These are phyloP conservation scores for Micromonas commoda DNA, from an alignment of 139 green algal species.

Conservation along the genomic window DNA sequence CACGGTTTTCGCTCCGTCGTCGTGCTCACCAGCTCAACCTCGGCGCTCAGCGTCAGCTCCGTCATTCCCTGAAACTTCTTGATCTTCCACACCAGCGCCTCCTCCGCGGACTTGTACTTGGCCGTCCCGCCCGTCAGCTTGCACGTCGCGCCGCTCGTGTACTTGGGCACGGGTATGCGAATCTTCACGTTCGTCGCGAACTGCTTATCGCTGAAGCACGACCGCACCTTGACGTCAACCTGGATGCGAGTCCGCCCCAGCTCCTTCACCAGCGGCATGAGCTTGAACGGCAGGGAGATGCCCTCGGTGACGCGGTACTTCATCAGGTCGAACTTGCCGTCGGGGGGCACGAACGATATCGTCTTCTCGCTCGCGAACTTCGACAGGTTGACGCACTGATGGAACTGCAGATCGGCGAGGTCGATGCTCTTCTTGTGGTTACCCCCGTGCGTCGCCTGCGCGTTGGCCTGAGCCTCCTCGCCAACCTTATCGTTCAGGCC, in stretches of 20 bases:
- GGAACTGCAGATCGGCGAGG: slow-evolving; percentile 83
- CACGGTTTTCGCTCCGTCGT: slow-evolving; percentile 76
- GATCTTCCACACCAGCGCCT: slow-evolving; percentile 89
- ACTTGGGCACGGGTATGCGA: slow-evolving; percentile 80
- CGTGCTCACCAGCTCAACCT: slow-evolving; percentile 82
- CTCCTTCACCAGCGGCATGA: slow-evolving; percentile 84
- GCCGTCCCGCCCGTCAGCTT: slow-evolving; percentile 64
- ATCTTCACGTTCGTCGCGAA: slow-evolving; percentile 64
- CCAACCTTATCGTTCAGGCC: slow-evolving; percentile 81
- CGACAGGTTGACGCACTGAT: slow-evolving; percentile 91
- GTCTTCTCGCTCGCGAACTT: slow-evolving; percentile 65
- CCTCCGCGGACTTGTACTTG: slow-evolving; percentile 86
- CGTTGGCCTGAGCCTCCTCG: slow-evolving; percentile 7
- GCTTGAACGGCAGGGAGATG: slow-evolving; percentile 83
- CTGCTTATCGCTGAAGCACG: slow-evolving; percentile 66
- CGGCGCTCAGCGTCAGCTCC: slow-evolving; percentile 75
- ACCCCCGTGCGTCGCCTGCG: neutral
- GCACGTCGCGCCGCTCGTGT: slow-evolving; percentile 81
- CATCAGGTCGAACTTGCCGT: slow-evolving; percentile 97
- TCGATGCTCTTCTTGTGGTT: slow-evolving; percentile 36
- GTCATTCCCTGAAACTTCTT: slow-evolving; percentile 57
- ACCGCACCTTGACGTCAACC: slow-evolving; percentile 54
- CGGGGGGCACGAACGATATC: slow-evolving; percentile 84
- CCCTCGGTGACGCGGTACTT: slow-evolving; percentile 67
- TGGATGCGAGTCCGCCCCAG: slow-evolving; percentile 83